Base-by-base conservation (phyloP, 1,284 basidiomycete genomes). In the Irpex rosettiformis region DNA sequence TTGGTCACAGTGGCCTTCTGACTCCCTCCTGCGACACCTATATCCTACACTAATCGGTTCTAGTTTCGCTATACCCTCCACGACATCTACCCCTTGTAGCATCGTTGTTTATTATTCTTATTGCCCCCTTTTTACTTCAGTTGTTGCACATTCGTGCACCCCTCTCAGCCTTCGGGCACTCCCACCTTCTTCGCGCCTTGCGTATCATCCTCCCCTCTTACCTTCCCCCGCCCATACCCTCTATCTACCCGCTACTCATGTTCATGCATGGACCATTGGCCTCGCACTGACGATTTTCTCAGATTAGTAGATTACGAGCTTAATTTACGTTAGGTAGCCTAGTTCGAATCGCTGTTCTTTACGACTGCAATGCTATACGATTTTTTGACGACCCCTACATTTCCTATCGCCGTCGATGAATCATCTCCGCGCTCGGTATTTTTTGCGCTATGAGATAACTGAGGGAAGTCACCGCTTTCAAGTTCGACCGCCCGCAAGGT, bases 281-380 rank as follows among this genome's bases (percentile, higher is more conserved):
- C n/a, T 29, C 28, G 18, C 28, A 25, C 52, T 55, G 29, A 58
- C 57, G 57, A 30, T n/a, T 58, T 54, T 29, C 55, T 55, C 52
- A 51, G 54, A 21, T 21, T 22, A 18, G 16, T 61, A 61, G 60
- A 61, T 58, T 42, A 58, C 60, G 60, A 61, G 56, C 60, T 61
- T 51, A 49, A 33, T 52, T n/a, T 61, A 61, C 60, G 54, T 33
- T 61, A 58, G 57, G 60, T 58, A 58, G n/a, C 28, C 25, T 61
- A 53, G 60, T 61, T 61, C 60, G 60, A 18, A 57, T 58, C 57
- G 58, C 13, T 25, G 27, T 49, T 37, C 33, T 61, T n/a, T 61
- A 61, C 60, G 60, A 61, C 56, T 43, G 60, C 60, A 61, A 61
- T 61, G 54, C 53, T 51, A 61, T 58, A 58, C 54, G 54, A 58